A percentile compares a stretch with the other conserved stretches of the same genome.
Evolutionary conservation across 2,329 filamentous ascomycete species (phyloP).

Genomic region (Dothistroma pini): DNA sequence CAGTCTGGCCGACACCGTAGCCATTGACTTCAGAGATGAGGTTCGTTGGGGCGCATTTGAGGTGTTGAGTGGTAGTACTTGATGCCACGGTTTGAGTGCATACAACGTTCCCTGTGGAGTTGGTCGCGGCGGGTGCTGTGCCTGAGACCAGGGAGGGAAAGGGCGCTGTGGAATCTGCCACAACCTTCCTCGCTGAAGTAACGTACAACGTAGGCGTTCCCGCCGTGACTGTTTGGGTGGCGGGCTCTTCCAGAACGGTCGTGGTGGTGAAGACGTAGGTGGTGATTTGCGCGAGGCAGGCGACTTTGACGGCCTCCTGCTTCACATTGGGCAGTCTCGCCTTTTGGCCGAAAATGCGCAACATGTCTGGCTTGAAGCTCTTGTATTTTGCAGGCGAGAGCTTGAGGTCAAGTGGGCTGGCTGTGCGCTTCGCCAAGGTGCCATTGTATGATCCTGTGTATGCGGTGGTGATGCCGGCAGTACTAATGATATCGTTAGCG

Average conservation of each 20-base stretch:
- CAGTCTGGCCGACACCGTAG: conserved; percentile 24
- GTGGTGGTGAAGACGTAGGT: conserved; percentile 22
- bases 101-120: conserved; percentile 10
- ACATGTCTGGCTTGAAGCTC: conserved; percentile 9
- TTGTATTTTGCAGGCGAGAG: conserved; percentile 6
- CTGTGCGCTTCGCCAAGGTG: conserved; percentile 23
- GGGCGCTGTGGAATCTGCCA: conserved; percentile 4
- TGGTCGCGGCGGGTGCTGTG: conserved; percentile 8
- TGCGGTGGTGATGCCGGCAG: conserved; percentile 19
- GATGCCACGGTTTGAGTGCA: conserved; percentile 25
- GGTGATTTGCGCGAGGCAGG: conserved; percentile 25
- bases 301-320: conserved; percentile 23
- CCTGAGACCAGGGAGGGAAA: neutral
- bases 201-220: conserved; percentile 18
- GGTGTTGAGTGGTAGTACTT: conserved; percentile 28
- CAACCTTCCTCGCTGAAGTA: conserved; percentile 14
- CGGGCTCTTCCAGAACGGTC: conserved; percentile 15
- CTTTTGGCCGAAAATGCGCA: conserved; percentile 20
- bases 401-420: conserved; percentile 16
- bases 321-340: conserved; percentile 6
- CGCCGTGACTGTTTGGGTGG: conserved; percentile 25
- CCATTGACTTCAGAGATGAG: conserved; percentile 24
- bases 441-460: conserved; percentile 27
- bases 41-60: conserved; percentile 30
- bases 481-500: conserved; percentile 10